Percentiles rank a stretch among this genome's conserved stretches.
These are phyloP conservation scores for Cryphonectria parasitica DNA, from an alignment of 2,329 filamentous ascomycete species.

Conservation along the genomic window DNA sequence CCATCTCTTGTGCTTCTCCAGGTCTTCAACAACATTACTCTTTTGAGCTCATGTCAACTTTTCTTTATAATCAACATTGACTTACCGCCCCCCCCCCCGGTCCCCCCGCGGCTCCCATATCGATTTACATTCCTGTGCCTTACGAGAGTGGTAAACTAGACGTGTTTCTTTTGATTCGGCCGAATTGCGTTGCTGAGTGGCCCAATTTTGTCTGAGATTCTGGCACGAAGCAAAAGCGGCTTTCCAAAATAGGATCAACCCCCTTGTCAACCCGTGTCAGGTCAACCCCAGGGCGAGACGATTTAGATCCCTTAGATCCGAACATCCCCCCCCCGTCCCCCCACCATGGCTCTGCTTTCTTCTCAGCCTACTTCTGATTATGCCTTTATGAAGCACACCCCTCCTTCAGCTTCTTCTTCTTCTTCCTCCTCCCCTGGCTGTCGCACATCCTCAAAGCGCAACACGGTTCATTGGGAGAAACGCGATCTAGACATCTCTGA, in stretches of 20 bases:
- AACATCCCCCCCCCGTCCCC: neutral
- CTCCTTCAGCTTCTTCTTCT: slow-evolving; percentile 12
- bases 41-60: neutral
- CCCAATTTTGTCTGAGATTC: neutral
- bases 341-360: slow-evolving; percentile 18
- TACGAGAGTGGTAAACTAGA: neutral
- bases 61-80: neutral
- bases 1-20: neutral
- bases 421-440: neutral
- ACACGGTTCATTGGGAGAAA: slow-evolving; percentile 27
- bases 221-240: neutral
- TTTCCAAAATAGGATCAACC: slow-evolving; percentile 9
- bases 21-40: neutral
- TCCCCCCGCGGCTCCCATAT: no score
- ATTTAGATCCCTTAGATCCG: slow-evolving; percentile 17
- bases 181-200: neutral
- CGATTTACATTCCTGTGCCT: slow-evolving; percentile 1
- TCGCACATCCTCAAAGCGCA: slow-evolving; percentile 11
- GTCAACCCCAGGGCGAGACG: neutral
- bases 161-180: neutral
- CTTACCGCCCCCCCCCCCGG: neutral
- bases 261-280: slow-evolving; percentile 8
- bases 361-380: slow-evolving; percentile 14
- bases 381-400: slow-evolving; percentile 19
- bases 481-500: neutral